These are phyloP conservation scores for Geranium incanum DNA, from an alignment of 441 rosid genomes.

Conservation along the genomic window DNA sequence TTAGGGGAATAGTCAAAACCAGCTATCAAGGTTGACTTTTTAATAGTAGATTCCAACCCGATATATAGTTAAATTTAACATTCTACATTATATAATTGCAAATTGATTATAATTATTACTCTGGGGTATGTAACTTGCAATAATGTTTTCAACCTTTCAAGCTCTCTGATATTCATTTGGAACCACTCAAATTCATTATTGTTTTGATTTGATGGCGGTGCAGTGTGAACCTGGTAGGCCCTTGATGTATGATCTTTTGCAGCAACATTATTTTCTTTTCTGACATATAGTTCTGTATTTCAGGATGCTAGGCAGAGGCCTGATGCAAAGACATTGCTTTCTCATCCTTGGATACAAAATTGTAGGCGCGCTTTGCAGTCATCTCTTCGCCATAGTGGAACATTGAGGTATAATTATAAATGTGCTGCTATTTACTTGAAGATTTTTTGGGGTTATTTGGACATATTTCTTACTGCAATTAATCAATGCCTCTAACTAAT, in stretches of 20 bases:
- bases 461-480: constrained; percentile 1
- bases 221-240: neutral
- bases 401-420: constrained; percentile 44
- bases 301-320: constrained; percentile 99
- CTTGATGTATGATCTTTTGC: neutral
- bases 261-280: neutral
- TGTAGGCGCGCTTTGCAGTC: constrained; percentile 83
- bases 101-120: too few species aligned
- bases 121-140: too few species aligned
- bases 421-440: neutral
- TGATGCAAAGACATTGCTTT: constrained; percentile 92
- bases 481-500: neutral
- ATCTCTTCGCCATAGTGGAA: constrained; percentile 71
- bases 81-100: too few species aligned
- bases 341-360: constrained; percentile 97
- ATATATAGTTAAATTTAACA: too few species aligned
- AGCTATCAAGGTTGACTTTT: too few species aligned
- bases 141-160: too few species aligned
- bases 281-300: constrained; percentile 19
- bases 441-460: constrained; percentile 7
- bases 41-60: too few species aligned
- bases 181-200: neutral
- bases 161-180: too few species aligned
- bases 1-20: too few species aligned
- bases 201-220: constrained; percentile 14